Conservation (phyloP, 495 filamentous ascomycete species). For the Podospora tetraspora region DNA sequence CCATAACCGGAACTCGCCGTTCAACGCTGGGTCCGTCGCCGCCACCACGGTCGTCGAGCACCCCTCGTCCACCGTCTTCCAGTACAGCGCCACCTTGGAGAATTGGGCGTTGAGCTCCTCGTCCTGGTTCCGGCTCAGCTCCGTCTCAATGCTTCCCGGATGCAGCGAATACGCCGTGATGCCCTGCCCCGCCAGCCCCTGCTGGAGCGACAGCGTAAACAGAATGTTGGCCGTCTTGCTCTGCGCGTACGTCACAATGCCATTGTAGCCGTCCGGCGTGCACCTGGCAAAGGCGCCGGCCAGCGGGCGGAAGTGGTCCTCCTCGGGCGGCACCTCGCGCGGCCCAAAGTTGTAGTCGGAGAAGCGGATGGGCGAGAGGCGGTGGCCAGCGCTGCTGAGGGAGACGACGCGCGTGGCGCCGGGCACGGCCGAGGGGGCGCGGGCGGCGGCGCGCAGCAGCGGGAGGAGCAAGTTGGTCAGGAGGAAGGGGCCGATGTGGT, state of each 20-base stretch:
- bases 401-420: slow-evolving; percentile 42
- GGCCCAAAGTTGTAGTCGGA: slow-evolving; percentile 53
- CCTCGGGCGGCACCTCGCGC: slow-evolving; percentile 35
- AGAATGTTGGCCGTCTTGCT: slow-evolving; percentile 60
- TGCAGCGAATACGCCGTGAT: slow-evolving; percentile 43
- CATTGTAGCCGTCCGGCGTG: slow-evolving; percentile 48
- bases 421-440: slow-evolving; percentile 17
- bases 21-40: slow-evolving; percentile 49
- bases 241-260: slow-evolving; percentile 50
- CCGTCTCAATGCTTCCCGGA: slow-evolving; percentile 43
- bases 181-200: slow-evolving; percentile 29
- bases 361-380: slow-evolving; percentile 49
- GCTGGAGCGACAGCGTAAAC: slow-evolving; percentile 47
- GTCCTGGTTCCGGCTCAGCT: slow-evolving; percentile 40
- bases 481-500: slow-evolving; percentile 56
- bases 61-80: slow-evolving; percentile 51
- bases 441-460: slow-evolving; percentile 38
- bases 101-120: slow-evolving; percentile 35
- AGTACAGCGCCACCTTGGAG: slow-evolving; percentile 34
- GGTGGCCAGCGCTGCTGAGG: slow-evolving; percentile 46
- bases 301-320: slow-evolving; percentile 30
- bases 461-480: slow-evolving; percentile 52
- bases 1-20: slow-evolving; percentile 25
- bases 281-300: slow-evolving; percentile 30
- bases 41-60: slow-evolving; percentile 54